Evolutionary conservation across 2,329 filamentous ascomycete species (phyloP), one percentile per base, ranked within the genome.

Genomic region (Penicillium thymicola): DNA sequence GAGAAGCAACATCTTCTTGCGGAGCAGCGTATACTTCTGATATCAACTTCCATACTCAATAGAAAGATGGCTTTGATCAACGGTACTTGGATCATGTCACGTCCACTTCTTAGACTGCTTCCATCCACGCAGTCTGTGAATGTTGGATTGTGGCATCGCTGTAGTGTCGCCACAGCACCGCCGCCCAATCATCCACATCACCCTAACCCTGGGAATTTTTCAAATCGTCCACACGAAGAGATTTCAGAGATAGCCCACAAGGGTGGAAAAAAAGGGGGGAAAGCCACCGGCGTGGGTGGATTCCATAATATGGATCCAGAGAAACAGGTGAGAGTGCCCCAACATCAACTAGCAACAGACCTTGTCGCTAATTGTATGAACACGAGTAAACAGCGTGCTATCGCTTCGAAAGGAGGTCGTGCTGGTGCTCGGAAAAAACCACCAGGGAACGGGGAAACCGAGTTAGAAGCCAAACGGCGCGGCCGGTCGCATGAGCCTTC

Each of bases 191-290:
- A 59, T 44, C 59, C 52, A 9, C 62, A 69, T 4, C 62, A 69
- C 34, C 65, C 67, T 1, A 68, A 72, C 51, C 68, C 71, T 25
- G 68, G 70, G n/a, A 74, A 74, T 59, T 72, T 74, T 60, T 63
- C 65, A 50, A 73, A 73, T 54, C 66, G 70, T 9, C 58, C 70
- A 16, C 66, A 50, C 37, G 59, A 66, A 4, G 62, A 68, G 38
- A 40, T 70, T 13, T 61, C 60, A 21, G 59, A 63, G 34, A 69
- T 69, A 13, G 65, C 58, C 25, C 62, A 63, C 30, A 64, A 64
- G 21, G 66, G 68, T 30, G 69, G 68, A 0, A 60, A 59, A 25
- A 70, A 69, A 34, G 66, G 67, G 34, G 68, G 68, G 16, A 68
- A 63, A 53, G 63, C 65, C 27, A 59, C 52, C 21, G 68, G 66